Evolutionary conservation across 2,329 filamentous ascomycete genomes (phyloP), one percentile per base, ranked within the genome.

Genomic region (Dothidotthia symphoricarpi): DNA sequence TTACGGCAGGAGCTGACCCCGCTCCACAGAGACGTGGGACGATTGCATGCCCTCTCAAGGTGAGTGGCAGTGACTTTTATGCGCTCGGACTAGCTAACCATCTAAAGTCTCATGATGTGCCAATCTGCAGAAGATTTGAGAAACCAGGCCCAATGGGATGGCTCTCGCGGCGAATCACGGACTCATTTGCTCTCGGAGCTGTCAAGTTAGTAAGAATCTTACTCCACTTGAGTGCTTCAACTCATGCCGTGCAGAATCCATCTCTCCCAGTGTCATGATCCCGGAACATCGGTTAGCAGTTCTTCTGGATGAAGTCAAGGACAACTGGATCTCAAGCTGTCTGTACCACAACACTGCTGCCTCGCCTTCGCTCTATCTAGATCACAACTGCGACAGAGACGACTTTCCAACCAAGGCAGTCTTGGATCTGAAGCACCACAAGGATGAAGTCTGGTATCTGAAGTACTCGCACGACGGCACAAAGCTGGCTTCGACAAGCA

Each of bases 251-350:
- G 13, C 53, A 91, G 86, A 78, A 73, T 95, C 82, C 39, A 95
- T 98, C 64, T 95, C 93, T 1, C 91, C 93, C 0, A 93, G 89
- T 3, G 87, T 95, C 29, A 97, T 98, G 90, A 85, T 98, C 37
- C 93, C 93, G 1, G 88, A 95, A 59, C 87, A 93, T 64, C 83
- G 93, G 6, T 74, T 98, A 29, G 88, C 88, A 2, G 77, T 82
- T 24, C 73, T 98, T 12, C 72, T 98, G 35, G 77, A 90, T 40
- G 83, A 94, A 50, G 82, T 95, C 25, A 95, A 96, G 63, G 77
- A 84, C 45, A 81, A 77, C 47, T 91, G 96, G 69, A 86, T 96
- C 41, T 79, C 83, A 34, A 80, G 79, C 19, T 98, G 93, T 63
- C 70, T 90, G 26, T 97, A 90, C 66, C 93, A 98, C 69, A 96